Base-by-base conservation (phyloP, 78 protist genomes). In the Guillardia theta region DNA sequence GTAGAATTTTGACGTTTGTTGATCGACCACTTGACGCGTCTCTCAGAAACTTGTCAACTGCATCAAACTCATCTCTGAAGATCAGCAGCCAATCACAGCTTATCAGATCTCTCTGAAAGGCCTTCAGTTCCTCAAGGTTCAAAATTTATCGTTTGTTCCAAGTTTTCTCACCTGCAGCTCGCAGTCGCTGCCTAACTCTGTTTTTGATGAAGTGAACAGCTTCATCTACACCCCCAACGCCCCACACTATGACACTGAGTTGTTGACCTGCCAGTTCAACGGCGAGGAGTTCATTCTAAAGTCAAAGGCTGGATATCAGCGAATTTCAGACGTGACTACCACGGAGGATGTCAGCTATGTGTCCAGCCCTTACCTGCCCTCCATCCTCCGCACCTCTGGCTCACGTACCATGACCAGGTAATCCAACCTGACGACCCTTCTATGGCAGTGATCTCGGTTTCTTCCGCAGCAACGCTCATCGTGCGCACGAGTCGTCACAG, bases 201-300 rank as follows among this genome's bases (percentile, higher is more conserved):
- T 78, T 1, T 78, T 78, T 30, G 90, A 78, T 12, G 24, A 78
- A 18, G 33, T 78, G 37, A 43, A 78, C 90, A 6, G 18, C 24
- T 78, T 78, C 50, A 48, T 78, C 10, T 78, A 78, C 90, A 48
- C 90, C 30, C 90, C 90, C 33, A 37, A 78, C 8, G 90, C 90
- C 1, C 90, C 90, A 10, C 18, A 43, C 43, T 37, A 43, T 36
- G 45, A 37, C 90, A 27, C 90, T 0, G 90, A 78, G 8, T 50
- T 78, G 8, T 50, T 78, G 43, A 27, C 39, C 44, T 37, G 43
- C 90, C 21, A 12, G 37, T 78, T 70, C 41, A 43, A 70, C 41
- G 83, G 83, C 33, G 83, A 70, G 6, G 36, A 18, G 83, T 70
- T 70, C 41, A 43, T 70, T 1, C 41, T 70, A 12, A 70, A 24